Evolutionary conservation across 1,284 basidiomycete genomes (phyloP).

Genomic region (Sporisorium reilianum): DNA sequence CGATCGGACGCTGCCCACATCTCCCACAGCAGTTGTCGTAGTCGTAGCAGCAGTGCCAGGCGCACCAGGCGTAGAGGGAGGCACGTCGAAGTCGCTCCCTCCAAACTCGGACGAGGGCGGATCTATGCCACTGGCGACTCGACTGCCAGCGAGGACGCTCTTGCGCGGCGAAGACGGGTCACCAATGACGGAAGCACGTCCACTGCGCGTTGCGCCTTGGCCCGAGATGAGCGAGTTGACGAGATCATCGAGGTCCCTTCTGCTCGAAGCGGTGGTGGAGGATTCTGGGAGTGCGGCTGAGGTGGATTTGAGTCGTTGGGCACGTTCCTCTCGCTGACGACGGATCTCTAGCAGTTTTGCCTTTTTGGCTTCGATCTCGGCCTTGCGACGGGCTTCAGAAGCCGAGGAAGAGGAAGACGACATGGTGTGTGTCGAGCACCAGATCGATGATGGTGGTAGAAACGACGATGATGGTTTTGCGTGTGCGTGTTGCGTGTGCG

Average conservation of each 20-base stretch:
- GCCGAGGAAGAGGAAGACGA: slow-evolving; percentile 34
- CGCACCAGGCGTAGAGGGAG: slow-evolving; percentile 30
- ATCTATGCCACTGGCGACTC: slow-evolving; percentile 16
- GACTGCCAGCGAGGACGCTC: slow-evolving; percentile 12
- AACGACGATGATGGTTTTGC: neutral
- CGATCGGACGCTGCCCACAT: neutral
- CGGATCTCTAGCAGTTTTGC: slow-evolving; percentile 86
- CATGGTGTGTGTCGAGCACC: slow-evolving; percentile 10
- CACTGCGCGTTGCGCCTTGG: slow-evolving; percentile 15
- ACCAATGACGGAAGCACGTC: slow-evolving; percentile 17
- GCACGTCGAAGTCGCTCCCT: slow-evolving; percentile 37
- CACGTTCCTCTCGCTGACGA: slow-evolving; percentile 78
- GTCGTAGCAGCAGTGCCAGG: slow-evolving; percentile 7
- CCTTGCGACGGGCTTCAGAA: slow-evolving; percentile 72
- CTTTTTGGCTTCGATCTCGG: slow-evolving; percentile 91
- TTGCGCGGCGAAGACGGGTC: slow-evolving; percentile 34
- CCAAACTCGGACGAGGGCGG: slow-evolving; percentile 46
- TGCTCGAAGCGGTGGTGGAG: slow-evolving; percentile 21
- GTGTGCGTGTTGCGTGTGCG: neutral
- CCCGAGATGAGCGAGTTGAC: slow-evolving; percentile 58
- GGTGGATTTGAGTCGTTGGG: slow-evolving; percentile 38
- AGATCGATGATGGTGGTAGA: neutral
- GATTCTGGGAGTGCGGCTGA: slow-evolving; percentile 17
- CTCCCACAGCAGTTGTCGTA: slow-evolving; percentile 12
- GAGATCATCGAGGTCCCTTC: slow-evolving; percentile 64